A percentile compares a stretch with the other conserved stretches of the same genome.
These are phyloP conservation scores for Annulohypoxylon moriforme DNA, from an alignment of 495 filamentous ascomycete species.

Conservation along the genomic window DNA sequence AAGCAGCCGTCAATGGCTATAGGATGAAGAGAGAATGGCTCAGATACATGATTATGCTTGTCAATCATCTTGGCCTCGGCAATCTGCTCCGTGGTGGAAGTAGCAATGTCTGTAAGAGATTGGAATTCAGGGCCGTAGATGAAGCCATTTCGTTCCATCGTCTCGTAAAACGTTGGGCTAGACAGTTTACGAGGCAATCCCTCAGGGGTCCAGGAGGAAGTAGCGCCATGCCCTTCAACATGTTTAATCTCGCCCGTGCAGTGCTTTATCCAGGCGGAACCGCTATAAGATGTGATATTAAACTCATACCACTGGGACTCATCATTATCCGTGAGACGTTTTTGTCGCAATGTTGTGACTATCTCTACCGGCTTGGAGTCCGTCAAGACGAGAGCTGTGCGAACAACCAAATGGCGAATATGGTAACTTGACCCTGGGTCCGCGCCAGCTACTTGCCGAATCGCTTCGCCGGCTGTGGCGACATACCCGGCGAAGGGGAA, in stretches of 20 bases:
- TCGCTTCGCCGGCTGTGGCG: conserved; percentile 59
- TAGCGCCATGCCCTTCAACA: conserved; percentile 11
- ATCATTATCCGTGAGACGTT: conserved; percentile 47
- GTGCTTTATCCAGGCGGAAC: conserved; percentile 55
- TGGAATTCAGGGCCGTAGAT: conserved; percentile 60
- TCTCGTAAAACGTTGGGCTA: conserved; percentile 50
- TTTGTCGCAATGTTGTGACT: conserved; percentile 53
- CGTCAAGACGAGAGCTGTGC: conserved; percentile 53
- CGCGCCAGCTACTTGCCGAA: conserved; percentile 49
- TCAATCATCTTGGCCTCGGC: conserved; percentile 42
- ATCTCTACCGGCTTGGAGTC: conserved; percentile 53
- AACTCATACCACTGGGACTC: conserved; percentile 61
- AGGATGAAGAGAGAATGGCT: conserved; percentile 55
- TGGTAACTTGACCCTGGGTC: conserved; percentile 42
- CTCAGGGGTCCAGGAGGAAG: conserved; percentile 4
- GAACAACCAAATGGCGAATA: conserved; percentile 50
- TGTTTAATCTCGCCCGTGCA: conserved; percentile 54
- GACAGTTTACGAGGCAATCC: conserved; percentile 27
- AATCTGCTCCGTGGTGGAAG: conserved; percentile 32
- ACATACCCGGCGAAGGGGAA: conserved; percentile 61
- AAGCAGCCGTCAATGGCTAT: conserved; percentile 57
- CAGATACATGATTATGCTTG: conserved; percentile 23
- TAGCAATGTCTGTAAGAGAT: conserved; percentile 48
- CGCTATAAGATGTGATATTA: conserved; percentile 54
- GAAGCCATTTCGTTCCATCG: conserved; percentile 48